Evolutionary conservation across 192 early-diverging fungal species (phyloP).

Genomic region (Podila minutissima): DNA sequence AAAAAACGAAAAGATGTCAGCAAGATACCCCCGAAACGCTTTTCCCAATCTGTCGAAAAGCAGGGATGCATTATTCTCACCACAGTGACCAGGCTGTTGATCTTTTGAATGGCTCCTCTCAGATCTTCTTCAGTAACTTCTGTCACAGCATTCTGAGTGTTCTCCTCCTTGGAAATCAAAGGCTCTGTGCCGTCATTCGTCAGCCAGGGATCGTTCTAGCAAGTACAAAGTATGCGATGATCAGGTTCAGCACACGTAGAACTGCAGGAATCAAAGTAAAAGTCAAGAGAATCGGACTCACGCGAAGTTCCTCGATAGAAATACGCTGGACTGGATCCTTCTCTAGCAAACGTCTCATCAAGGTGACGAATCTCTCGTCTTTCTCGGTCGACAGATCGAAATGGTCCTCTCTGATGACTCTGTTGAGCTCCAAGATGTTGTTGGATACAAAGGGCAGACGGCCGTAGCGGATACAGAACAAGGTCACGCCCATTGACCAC

Average conservation of each 20-base stretch:
- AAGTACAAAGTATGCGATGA: not conserved
- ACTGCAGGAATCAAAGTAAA: not conserved
- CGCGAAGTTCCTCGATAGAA: constrained; percentile 73
- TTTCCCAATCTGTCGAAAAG: too few species aligned
- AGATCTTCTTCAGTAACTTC: constrained; percentile 92
- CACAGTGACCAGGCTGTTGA: constrained; percentile 68
- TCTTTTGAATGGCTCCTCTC: constrained; percentile 70
- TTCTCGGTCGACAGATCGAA: constrained; percentile 78
- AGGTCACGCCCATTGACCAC: constrained; percentile 90
- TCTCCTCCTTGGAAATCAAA: constrained; percentile 78
- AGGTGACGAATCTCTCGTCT: constrained; percentile 54
- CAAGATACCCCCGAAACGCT: too few species aligned
- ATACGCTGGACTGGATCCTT: constrained; percentile 84
- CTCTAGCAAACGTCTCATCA: constrained; percentile 78
- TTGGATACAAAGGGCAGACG: constrained; percentile 79
- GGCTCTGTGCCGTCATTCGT: constrained; percentile 71
- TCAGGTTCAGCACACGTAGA: not conserved
- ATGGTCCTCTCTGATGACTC: constrained; percentile 48
- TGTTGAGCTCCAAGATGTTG: constrained; percentile 58
- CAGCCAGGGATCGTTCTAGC: constrained; percentile 82
- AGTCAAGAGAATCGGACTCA: constrained; percentile 17
- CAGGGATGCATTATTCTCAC: constrained; percentile 48
- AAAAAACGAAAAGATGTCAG: not conserved
- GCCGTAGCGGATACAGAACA: constrained; percentile 87
- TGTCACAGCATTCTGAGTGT: constrained; percentile 76